Conservation (phyloP, 2,329 filamentous ascomycete species). For the Cryphonectria naterciae region DNA sequence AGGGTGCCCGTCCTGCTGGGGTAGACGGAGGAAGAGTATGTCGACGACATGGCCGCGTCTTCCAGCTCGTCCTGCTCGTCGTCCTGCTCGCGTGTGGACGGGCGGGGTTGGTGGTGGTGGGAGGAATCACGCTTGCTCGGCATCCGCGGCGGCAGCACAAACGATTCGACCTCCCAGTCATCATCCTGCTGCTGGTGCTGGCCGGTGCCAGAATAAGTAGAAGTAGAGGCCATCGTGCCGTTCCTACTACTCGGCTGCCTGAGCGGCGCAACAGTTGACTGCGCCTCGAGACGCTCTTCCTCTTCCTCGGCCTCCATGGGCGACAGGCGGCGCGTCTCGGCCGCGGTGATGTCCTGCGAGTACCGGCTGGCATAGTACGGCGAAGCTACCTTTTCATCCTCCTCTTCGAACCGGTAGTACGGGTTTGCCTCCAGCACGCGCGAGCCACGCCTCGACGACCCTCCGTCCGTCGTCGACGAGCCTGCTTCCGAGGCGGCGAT, state of each 20-base stretch:
- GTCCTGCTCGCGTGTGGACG: background rate
- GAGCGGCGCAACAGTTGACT: slow-evolving; percentile 20
- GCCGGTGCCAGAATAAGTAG: too few relatives aligned
- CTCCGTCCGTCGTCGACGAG: slow-evolving; percentile 14
- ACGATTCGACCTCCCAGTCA: slow-evolving; percentile 25
- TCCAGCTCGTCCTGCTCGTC: slow-evolving; percentile 18
- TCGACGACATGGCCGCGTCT: slow-evolving; percentile 21
- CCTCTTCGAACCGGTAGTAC: slow-evolving; percentile 10
- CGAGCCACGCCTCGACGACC: slow-evolving; percentile 21
- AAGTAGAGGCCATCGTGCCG: slow-evolving; percentile 2
- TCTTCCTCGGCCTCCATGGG: slow-evolving; percentile 24
- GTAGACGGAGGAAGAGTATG: background rate
- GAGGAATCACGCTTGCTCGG: slow-evolving; percentile 25
- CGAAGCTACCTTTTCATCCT: background rate
- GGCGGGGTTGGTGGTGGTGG: background rate
- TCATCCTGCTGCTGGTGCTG: background rate
- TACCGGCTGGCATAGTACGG: slow-evolving; percentile 2
- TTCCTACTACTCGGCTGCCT: slow-evolving; percentile 21
- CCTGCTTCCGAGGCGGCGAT: slow-evolving; percentile 29
- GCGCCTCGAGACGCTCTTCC: slow-evolving; percentile 16
- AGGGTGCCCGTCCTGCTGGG: slow-evolving; percentile 5
- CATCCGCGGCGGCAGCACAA: slow-evolving; percentile 25
- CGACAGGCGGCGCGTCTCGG: slow-evolving; percentile 22
- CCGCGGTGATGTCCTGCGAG: slow-evolving; percentile 25
- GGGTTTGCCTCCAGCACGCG: slow-evolving; percentile 11